Evolutionary conservation across 2,329 filamentous ascomycete genomes (phyloP), one percentile per base, ranked within the genome.

Genomic region (Aureobasidium sp.): DNA sequence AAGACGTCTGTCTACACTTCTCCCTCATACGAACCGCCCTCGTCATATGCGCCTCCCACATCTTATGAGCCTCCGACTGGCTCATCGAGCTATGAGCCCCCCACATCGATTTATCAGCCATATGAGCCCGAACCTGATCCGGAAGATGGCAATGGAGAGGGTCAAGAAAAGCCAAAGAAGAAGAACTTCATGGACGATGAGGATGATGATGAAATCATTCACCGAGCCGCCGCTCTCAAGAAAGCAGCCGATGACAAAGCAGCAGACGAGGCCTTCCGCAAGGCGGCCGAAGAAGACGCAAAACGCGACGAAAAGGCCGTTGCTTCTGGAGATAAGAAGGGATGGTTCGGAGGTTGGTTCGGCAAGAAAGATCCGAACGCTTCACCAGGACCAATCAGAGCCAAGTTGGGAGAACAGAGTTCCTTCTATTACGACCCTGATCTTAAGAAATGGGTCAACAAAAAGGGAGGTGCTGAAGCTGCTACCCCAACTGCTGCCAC

Each of bases 371-470:
- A 82, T 62, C 86, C 89, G 72, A 83, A 88, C 67, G 73, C 80
- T n/a, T 66, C 76, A n/a, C 76, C 75, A 4, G 77, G 75, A n/a
- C 85, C 92, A n/a, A 90, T 97, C 73, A 86, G 85, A 68, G 94
- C 95, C 65, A 99, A 99, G 70, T 83, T 99, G 9, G 95, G 93
- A 64, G 95, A 99, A 74, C 86, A 94, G 70, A 96, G 86, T 73
- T 91, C 86, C 49, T 97, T 99, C 74, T 88, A 93, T 67, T 99
- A 94, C 70, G 94, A 99, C 71, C 89, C 91, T 2, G 90, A 97
- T n/a, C 83, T 96, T 58, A 95, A 96, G 79, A 91, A 94, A 72
- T 99, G 95, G 95, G 82, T 99, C 72, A 97, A 99, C 79, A 97
- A 97, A 79, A 97, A 96, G 72, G 87, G 87, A 13, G 78, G 78